phyloP scores from a whole-genome alignment of 2,329 filamentous ascomycete genomes.

The Rasamsonia emersonii region DNA sequence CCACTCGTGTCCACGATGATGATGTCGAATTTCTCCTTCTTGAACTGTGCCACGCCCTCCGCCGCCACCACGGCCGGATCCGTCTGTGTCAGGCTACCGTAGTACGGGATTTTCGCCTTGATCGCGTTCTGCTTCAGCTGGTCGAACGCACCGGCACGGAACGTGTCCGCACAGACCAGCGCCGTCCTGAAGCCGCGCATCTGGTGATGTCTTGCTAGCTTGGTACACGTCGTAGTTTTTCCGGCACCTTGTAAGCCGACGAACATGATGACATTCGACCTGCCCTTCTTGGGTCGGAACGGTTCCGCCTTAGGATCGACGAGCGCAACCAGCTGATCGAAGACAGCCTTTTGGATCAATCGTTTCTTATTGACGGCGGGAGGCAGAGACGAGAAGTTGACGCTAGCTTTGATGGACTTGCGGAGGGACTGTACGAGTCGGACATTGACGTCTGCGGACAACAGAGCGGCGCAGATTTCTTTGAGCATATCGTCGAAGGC shows the following conservation, averaged over 20 bases:
- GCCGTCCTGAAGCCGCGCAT: conserved; percentile 87
- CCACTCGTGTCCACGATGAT: conserved; percentile 98
- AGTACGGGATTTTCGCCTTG: conserved; percentile 98
- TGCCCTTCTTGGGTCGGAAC: conserved; percentile 95
- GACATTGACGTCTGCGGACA: conserved; percentile 96
- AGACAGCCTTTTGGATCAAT: conserved; percentile 94
- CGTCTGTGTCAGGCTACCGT: conserved; percentile 90
- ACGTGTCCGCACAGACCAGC: conserved; percentile 94
- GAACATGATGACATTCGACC: conserved; percentile 97
- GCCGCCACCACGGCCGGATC: conserved; percentile 87
- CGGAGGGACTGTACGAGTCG: conserved; percentile 83
- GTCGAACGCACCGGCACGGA: conserved; percentile 96
- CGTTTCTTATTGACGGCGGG: conserved; percentile 96
- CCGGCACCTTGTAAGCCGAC: conserved; percentile 95
- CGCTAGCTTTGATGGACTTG: conserved; percentile 80
- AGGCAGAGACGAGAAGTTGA: conserved; percentile 92
- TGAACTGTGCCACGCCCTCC: conserved; percentile 98
- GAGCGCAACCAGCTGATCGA: conserved; percentile 89
- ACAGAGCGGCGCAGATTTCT: conserved; percentile 89
- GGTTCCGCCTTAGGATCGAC: conserved; percentile 93
- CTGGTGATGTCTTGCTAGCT: conserved; percentile 90
- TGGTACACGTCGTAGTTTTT: conserved; percentile 97
- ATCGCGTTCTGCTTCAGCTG: conserved; percentile 98
- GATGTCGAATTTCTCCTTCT: conserved; percentile 95
- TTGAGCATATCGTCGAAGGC: conserved; percentile 98